Evolutionary conservation across 2,329 filamentous ascomycete species (phyloP), one percentile per base, ranked within the genome.

Genomic region (Diaporthe vexans): DNA sequence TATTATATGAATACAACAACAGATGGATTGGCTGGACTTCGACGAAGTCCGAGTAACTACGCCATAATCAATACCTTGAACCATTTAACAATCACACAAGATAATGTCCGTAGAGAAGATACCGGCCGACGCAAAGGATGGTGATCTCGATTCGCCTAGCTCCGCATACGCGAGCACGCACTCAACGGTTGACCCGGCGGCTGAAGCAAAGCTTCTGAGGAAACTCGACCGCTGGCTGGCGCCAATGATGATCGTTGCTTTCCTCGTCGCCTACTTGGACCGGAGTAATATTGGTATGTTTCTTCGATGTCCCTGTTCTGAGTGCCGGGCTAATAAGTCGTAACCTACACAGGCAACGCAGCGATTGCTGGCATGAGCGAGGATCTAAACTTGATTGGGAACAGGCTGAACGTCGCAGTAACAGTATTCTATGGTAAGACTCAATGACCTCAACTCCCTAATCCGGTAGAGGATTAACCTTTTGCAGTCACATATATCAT

Each of bases 221-320:
- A 94, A 93, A 81, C 82, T 94, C 46, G 92, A 94, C 81, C 75
- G 86, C 17, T 86, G 88, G 78, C 86, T 94, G 29, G 87, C 94
- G 17, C 92, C 92, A 1, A 84, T 94, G 26, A 85, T 94, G 9
- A 93, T 93, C 89, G 81, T 89, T 7, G 82, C 94, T 24, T 96
- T 95, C 80, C 86, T 95, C 19, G 91, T 95, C 77, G 93, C 91
- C 77, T 95, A 95, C 80, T 83, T 95, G 11, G 94, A 95, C 80
- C 87, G 87, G 82, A 91, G 94, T 69, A 94, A 94, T 79, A 94
- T 94, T 76, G 91, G 92, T 71, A 33, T 26, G 10, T 48, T 33
- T 24, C 19, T 10, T 5, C 8, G 19, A 46, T 63, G 21, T 24
- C 8, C 4, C 40, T 1, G n/a, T 65, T 13, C 4, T 26, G 19